Conservation (phyloP, 2,329 filamentous ascomycete genomes). For the Cladophialophora carrionii region DNA sequence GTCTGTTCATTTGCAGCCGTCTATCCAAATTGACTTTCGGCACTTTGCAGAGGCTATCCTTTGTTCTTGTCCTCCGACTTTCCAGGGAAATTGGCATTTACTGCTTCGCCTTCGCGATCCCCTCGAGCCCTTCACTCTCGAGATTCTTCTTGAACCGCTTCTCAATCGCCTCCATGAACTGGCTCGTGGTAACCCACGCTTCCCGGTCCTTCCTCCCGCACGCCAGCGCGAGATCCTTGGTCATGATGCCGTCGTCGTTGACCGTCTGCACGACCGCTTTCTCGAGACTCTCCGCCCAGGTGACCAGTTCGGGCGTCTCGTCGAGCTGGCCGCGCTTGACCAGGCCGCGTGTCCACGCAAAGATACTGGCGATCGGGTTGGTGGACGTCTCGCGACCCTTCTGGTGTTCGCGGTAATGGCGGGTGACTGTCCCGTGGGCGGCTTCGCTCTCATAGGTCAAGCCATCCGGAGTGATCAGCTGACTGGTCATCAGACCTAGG, state of each 20-base stretch:
- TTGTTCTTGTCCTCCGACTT: neutral
- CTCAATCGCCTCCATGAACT: constrained; percentile 94
- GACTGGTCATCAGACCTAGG: constrained; percentile 96
- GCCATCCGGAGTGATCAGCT: constrained; percentile 93
- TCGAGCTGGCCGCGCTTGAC: constrained; percentile 92
- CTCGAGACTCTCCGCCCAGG: constrained; percentile 90
- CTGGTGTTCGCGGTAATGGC: constrained; percentile 98
- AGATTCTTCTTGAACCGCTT: constrained; percentile 78
- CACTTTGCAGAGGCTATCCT: neutral
- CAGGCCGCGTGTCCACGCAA: constrained; percentile 96
- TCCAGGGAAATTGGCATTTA: neutral
- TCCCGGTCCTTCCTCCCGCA: constrained; percentile 83
- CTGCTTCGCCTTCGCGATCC: constrained; percentile 24
- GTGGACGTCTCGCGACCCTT: constrained; percentile 97
- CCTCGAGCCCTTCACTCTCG: constrained; percentile 56
- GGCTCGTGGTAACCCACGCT: constrained; percentile 86
- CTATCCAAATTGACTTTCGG: neutral
- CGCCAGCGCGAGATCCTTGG: constrained; percentile 95
- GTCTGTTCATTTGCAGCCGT: neutral
- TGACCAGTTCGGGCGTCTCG: constrained; percentile 84
- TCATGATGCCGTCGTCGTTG: constrained; percentile 94
- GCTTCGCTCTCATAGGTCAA: constrained; percentile 98
- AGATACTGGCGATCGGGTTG: constrained; percentile 98
- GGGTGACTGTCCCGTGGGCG: constrained; percentile 95
- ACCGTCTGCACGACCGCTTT: constrained; percentile 93